phyloP scores from a whole-genome alignment of 2,329 filamentous ascomycete genomes.

The Pezicula rhizophila region DNA sequence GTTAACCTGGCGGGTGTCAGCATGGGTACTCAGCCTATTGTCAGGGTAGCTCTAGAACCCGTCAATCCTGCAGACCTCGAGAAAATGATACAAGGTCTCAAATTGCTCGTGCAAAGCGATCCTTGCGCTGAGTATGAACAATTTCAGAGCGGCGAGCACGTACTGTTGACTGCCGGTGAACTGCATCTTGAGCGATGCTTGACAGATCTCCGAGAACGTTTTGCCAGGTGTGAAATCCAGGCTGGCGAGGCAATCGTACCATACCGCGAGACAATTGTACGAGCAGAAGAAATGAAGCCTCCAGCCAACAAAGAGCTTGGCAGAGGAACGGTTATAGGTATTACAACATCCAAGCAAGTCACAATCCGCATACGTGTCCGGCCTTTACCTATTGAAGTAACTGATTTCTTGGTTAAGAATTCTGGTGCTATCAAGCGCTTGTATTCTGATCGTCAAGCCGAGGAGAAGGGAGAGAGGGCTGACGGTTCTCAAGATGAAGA shows the following conservation, averaged over 20 bases:
- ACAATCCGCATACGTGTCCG: constrained; percentile 70
- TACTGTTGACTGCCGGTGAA: constrained; percentile 89
- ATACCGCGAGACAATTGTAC: constrained; percentile 87
- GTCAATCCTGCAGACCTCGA: constrained; percentile 83
- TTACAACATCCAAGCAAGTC: constrained; percentile 81
- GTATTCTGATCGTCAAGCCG: constrained; percentile 62
- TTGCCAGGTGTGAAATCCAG: constrained; percentile 90
- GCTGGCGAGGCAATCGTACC: constrained; percentile 92
- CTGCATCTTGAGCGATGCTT: constrained; percentile 89
- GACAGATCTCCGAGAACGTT: constrained; percentile 87
- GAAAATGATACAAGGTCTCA: constrained; percentile 88
- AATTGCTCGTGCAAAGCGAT: constrained; percentile 86
- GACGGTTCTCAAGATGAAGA: constrained; percentile 20
- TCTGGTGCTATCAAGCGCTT: constrained; percentile 70
- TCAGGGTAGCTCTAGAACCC: constrained; percentile 92
- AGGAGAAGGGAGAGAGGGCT: constrained; percentile 28
- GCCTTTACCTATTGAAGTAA: constrained; percentile 72
- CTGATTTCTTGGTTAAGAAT: constrained; percentile 80
- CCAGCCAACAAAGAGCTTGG: constrained; percentile 81
- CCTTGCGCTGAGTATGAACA: constrained; percentile 95
- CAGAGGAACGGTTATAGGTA: constrained; percentile 68
- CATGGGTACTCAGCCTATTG: constrained; percentile 80
- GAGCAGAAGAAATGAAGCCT: constrained; percentile 84
- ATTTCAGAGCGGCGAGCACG: constrained; percentile 87
- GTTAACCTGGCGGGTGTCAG: constrained; percentile 86